Conservation (phyloP, 2,329 filamentous ascomycete genomes). For the Diplodia intermedia region DNA sequence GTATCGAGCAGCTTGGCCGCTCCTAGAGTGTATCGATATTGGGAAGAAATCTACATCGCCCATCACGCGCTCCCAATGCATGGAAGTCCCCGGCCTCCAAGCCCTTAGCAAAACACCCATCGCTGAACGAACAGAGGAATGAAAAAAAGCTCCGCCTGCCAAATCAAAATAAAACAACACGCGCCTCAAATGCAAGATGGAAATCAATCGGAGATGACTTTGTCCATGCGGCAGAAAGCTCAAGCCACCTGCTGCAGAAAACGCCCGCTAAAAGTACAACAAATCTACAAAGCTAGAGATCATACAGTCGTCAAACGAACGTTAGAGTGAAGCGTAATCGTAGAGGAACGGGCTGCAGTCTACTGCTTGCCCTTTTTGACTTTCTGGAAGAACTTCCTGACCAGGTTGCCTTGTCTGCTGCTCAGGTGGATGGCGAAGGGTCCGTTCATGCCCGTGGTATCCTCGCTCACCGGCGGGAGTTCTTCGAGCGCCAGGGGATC, state of each 20-base stretch:
- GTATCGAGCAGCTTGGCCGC: constrained; percentile 4
- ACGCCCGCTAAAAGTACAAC: constrained; percentile 34
- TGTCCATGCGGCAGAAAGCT: constrained; percentile 8
- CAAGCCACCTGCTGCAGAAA: constrained; percentile 21
- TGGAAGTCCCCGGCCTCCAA: constrained; percentile 13
- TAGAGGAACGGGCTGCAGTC: constrained; percentile 10
- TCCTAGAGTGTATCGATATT: constrained; percentile 19
- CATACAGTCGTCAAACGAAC: constrained; percentile 28
- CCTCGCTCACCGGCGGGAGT: constrained; percentile 55
- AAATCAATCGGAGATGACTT: constrained; percentile 9
- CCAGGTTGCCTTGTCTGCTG: constrained; percentile 42
- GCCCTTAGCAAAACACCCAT: constrained; percentile 15
- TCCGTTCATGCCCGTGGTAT: constrained; percentile 55
- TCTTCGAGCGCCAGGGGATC: constrained; percentile 64
- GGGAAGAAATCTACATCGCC: constrained; percentile 23
- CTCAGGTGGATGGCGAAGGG: constrained; percentile 54
- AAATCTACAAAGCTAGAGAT: constrained; percentile 31
- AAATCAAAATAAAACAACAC: constrained; percentile 9
- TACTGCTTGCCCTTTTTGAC: constrained; percentile 39
- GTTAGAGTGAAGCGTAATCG: constrained; percentile 22
- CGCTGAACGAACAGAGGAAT: constrained; percentile 8
- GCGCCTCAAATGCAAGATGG: constrained; percentile 26
- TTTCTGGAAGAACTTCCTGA: constrained; percentile 47
- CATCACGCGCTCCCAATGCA: constrained; percentile 13
- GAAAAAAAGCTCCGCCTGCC: constrained; percentile 2